Evolutionary conservation across 345 rosid species (phyloP).

Genomic region (Physaria fendleri): DNA sequence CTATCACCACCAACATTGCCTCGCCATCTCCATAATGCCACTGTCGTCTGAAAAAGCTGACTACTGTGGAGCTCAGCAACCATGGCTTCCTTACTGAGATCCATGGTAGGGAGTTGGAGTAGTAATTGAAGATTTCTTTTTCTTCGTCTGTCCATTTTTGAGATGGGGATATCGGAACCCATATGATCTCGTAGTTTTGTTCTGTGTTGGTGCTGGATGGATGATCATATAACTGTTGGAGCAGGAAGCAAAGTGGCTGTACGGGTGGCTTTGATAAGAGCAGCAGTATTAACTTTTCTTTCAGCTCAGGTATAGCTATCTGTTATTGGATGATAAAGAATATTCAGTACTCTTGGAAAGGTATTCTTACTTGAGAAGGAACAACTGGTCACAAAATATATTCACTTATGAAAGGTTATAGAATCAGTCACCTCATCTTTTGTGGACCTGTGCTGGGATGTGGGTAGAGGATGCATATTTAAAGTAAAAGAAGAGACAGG

Average conservation of each 20-base stretch:
- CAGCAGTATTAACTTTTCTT: conserved; percentile 51
- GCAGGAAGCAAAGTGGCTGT: conserved; percentile 50
- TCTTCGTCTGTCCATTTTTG: conserved; percentile 51
- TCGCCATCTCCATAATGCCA: conserved; percentile 50
- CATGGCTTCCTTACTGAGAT: conserved; percentile 53
- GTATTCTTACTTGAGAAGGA: background rate
- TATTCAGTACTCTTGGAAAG: background rate
- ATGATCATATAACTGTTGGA: conserved; percentile 51
- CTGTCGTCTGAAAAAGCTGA: conserved; percentile 42
- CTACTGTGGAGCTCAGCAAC: conserved; percentile 39
- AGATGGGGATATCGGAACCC: conserved; percentile 54
- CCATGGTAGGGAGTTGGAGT: conserved; percentile 56
- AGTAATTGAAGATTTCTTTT: conserved; percentile 30
- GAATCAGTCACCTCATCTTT: background rate
- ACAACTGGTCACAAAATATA: background rate
- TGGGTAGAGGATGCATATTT: no score
- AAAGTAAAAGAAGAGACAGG: background rate
- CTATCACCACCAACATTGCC: conserved; percentile 54
- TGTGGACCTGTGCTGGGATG: background rate
- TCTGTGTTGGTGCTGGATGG: conserved; percentile 33
- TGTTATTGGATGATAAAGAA: conserved; percentile 23
- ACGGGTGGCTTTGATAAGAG: conserved; percentile 53
- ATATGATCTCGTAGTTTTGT: conserved; percentile 44
- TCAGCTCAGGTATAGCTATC: conserved; percentile 48
- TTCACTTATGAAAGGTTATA: background rate